Percentiles rank a stretch among this genome's conserved stretches.
These are phyloP conservation scores for Seminavis robusta DNA, from an alignment of 108 stramenopile genomes.

Conservation along the genomic window DNA sequence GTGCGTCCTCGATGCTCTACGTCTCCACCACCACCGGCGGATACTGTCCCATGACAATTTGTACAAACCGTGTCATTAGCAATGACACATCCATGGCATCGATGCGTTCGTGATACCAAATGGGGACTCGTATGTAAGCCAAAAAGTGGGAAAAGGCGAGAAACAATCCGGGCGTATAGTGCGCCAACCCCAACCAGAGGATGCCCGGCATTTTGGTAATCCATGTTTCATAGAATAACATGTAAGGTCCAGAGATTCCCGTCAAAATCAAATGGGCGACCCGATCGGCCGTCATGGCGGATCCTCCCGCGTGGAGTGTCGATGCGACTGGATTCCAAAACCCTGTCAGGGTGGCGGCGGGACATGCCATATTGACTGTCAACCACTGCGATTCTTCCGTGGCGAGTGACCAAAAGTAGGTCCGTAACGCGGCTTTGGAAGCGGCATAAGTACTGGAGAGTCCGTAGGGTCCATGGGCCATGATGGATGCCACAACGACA, in stretches of 20 bases:
- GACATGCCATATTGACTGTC: conserved; percentile 23
- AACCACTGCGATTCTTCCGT: conserved; percentile 24
- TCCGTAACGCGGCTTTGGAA: conserved; percentile 28
- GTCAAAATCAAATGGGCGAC: conserved; percentile 5
- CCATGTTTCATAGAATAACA: conserved; percentile 12
- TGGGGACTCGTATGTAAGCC: no score
- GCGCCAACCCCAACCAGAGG: conserved; percentile 1
- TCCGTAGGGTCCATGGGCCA: conserved; percentile 24
- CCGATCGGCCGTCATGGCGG: conserved; percentile 9
- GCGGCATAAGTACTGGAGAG: conserved; percentile 27
- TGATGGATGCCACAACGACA: conserved; percentile 22
- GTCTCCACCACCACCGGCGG: no score
- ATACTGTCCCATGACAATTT: no score
- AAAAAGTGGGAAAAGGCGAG: no score
- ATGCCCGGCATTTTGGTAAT: neutral
- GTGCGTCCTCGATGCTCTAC: no score
- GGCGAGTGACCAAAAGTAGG: conserved; percentile 29
- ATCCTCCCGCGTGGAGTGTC: neutral
- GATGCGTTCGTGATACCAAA: no score
- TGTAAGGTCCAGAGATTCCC: neutral
- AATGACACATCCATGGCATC: no score
- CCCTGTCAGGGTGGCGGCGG: conserved; percentile 21
- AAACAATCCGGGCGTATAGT: conserved; percentile 10
- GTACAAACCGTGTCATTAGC: no score
- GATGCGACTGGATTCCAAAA: neutral